Evolutionary conservation across 352 stramenopile species (phyloP).

Genomic region (Globisporangium paddicum): DNA sequence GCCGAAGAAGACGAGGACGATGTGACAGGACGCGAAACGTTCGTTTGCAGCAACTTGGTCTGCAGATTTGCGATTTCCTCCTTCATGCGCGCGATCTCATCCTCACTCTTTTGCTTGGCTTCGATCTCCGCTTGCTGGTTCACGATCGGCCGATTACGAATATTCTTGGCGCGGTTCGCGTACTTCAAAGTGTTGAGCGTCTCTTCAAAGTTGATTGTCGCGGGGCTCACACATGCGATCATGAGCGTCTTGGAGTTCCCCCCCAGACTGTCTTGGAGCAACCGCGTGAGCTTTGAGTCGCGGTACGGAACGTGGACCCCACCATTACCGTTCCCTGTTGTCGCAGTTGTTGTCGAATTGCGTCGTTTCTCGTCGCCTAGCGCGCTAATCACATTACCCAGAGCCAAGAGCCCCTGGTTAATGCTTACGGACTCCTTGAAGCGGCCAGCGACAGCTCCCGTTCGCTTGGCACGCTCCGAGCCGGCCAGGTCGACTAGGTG

Average conservation of each 20-base stretch:
- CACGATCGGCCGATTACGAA: constrained; percentile 98
- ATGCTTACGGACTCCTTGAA: constrained; percentile 96
- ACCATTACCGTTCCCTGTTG: constrained; percentile 17
- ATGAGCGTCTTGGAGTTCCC: constrained; percentile 90
- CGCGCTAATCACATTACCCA: constrained; percentile 95
- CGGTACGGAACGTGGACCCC: constrained; percentile 84
- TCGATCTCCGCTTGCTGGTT: constrained; percentile 80
- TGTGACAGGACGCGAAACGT: constrained; percentile 2
- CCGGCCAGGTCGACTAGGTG: constrained; percentile 95
- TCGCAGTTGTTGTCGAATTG: not conserved
- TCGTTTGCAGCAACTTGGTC: constrained; percentile 46
- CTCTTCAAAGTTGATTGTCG: constrained; percentile 89
- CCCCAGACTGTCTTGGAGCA: constrained; percentile 85
- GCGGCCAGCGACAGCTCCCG: constrained; percentile 77
- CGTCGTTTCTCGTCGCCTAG: constrained; percentile 89
- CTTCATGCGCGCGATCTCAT: constrained; percentile 69
- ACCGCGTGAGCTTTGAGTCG: constrained; percentile 88
- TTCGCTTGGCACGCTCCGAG: constrained; percentile 92
- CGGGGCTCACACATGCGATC: constrained; percentile 85
- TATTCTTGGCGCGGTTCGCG: constrained; percentile 99
- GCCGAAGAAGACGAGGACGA: not conserved
- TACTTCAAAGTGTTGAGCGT: constrained; percentile 98
- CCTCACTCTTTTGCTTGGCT: constrained; percentile 40
- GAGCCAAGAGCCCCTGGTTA: constrained; percentile 92
- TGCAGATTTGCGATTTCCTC: constrained; percentile 73